Percentiles rank a stretch among this genome's conserved stretches.
Conservation (phyloP, 495 filamentous ascomycete genomes). For the Penicillium cosmopolitanum region DNA sequence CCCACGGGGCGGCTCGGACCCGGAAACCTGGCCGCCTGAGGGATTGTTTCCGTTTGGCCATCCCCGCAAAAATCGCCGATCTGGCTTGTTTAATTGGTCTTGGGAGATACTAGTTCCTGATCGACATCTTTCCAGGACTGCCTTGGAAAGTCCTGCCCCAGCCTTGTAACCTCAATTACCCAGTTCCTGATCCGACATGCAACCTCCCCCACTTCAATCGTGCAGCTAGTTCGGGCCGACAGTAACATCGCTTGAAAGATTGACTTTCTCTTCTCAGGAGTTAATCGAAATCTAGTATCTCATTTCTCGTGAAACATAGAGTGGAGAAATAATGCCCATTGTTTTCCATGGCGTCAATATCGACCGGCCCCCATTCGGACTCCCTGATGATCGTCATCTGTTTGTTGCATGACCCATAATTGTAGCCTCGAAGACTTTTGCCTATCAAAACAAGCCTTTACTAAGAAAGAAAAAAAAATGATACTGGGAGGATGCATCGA, state of each 20-base stretch:
- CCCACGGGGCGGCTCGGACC: neutral
- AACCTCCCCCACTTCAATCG: conserved; percentile 3
- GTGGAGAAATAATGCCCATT: conserved; percentile 1
- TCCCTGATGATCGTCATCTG: neutral
- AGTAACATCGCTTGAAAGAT: neutral
- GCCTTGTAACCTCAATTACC: conserved; percentile 3
- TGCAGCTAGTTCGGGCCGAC: neutral
- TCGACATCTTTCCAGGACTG: neutral
- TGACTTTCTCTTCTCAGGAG: neutral
- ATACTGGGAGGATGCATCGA: too few species aligned
- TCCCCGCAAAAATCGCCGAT: conserved; percentile 2
- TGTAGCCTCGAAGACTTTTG: neutral
- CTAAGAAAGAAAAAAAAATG: neutral
- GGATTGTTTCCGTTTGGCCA: neutral
- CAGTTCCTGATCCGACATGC: neutral
- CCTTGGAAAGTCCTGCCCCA: conserved; percentile 7
- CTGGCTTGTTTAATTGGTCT: neutral
- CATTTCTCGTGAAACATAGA: neutral
- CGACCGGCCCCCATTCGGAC: neutral
- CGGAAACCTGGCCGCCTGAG: neutral
- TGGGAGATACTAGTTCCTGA: neutral
- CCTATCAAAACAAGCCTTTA: neutral
- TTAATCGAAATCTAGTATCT: neutral
- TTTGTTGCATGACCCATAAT: neutral
- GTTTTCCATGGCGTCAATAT: neutral